Conservation (phyloP, 2,329 filamentous ascomycete species). For the Fusarium torreyae region DNA sequence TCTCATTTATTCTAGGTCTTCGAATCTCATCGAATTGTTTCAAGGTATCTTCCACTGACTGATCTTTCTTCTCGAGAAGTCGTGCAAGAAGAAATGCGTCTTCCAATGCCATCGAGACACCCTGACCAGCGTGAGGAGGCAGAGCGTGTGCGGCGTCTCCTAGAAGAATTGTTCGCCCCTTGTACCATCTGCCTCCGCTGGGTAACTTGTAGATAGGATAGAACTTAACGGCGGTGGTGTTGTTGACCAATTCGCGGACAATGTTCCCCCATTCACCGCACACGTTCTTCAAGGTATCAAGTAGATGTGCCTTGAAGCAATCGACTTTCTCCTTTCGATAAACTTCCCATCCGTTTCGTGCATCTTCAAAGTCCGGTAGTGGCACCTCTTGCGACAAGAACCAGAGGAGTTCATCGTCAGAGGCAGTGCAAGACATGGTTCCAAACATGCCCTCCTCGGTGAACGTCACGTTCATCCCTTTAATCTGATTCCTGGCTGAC, state of each 20-base stretch:
- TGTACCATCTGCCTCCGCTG: neutral
- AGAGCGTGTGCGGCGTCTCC: slow-evolving; percentile 6
- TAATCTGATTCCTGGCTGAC: neutral
- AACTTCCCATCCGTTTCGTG: slow-evolving; percentile 8
- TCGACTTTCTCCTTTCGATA: slow-evolving; percentile 2
- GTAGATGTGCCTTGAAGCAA: neutral
- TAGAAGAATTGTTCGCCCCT: neutral
- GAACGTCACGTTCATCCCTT: slow-evolving; percentile 11
- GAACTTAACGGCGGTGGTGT: neutral
- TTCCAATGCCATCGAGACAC: slow-evolving; percentile 4
- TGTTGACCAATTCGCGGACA: neutral
- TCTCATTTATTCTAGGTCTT: slow-evolving; percentile 1
- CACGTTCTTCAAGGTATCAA: neutral
- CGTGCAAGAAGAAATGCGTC: slow-evolving; percentile 7
- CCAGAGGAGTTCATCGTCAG: slow-evolving; percentile 3
- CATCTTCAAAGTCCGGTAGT: neutral
- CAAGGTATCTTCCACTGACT: neutral
- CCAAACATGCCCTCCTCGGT: slow-evolving; percentile 13
- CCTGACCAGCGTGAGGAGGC: slow-evolving; percentile 8
- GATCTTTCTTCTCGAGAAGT: neutral
- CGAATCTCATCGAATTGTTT: neutral
- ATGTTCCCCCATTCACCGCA: slow-evolving; percentile 1
- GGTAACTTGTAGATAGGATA: slow-evolving; percentile 12
- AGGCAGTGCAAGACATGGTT: slow-evolving; percentile 3
- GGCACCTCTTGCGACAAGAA: slow-evolving; percentile 2